Conservation (phyloP, 164 flowering plant species). For the Aristolochia californica region DNA sequence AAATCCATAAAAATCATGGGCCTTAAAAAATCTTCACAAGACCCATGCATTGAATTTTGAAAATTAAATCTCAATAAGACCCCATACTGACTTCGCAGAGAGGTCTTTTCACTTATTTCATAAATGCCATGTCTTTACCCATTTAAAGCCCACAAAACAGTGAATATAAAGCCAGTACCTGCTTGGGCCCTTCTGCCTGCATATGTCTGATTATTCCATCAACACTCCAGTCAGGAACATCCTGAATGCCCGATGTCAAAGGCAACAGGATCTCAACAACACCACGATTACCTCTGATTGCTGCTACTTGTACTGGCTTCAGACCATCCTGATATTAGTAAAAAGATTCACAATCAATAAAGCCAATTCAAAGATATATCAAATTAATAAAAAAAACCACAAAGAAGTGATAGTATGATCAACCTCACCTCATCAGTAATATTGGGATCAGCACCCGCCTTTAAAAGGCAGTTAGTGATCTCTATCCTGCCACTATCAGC, state of each 20-base stretch:
- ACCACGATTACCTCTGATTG: constrained; percentile 50
- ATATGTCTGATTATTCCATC: constrained; percentile 65
- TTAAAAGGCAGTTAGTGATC: constrained; percentile 54
- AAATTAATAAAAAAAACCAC: neutral
- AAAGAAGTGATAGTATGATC: neutral
- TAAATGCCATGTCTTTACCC: too few relatives aligned
- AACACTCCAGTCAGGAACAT: constrained; percentile 59
- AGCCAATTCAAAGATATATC: neutral
- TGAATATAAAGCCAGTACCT: constrained; percentile 29
- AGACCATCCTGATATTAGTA: constrained; percentile 54
- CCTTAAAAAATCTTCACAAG: too few relatives aligned
- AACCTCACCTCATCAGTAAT: constrained; percentile 61
- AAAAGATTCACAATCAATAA: neutral
- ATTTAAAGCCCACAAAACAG: too few relatives aligned
- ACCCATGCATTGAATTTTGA: too few relatives aligned
- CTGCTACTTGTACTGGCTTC: constrained; percentile 86
- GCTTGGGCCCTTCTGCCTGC: constrained; percentile 43
- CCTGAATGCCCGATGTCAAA: constrained; percentile 38
- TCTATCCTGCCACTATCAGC: constrained; percentile 70
- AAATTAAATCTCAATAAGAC: too few relatives aligned
- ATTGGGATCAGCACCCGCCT: constrained; percentile 96
- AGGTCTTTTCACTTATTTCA: too few relatives aligned
- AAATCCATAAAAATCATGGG: too few relatives aligned
- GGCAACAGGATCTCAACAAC: constrained; percentile 77
- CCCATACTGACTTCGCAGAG: too few relatives aligned